A percentile compares a stretch with the other conserved stretches of the same genome.
phyloP scores from a whole-genome alignment of 805 yeast genomes.

The Jamesozyma lodderae region DNA sequence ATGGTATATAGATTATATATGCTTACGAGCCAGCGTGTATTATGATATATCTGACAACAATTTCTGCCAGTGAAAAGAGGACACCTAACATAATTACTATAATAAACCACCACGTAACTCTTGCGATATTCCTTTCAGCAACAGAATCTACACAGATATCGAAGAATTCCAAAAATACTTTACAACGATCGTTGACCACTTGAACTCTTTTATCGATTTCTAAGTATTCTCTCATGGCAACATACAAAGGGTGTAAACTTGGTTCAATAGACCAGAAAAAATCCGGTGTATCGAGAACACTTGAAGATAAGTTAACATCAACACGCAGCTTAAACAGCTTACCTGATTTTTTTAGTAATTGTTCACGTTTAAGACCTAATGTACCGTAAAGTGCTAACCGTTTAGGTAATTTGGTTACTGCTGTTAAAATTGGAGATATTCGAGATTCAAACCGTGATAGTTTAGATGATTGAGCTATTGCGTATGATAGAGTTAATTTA shows the following conservation, averaged over 20 bases:
- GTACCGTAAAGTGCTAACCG: conserved; percentile 84
- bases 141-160: conserved; percentile 90
- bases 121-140: conserved; percentile 84
- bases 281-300: conserved; percentile 89
- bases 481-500: conserved; percentile 88
- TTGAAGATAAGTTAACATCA: conserved; percentile 85
- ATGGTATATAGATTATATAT: too few species aligned
- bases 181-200: conserved; percentile 87
- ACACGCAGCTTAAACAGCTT: conserved; percentile 81
- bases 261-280: conserved; percentile 96
- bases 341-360: conserved; percentile 81
- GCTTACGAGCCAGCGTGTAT: too few species aligned
- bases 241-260: conserved; percentile 83
- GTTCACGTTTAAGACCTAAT: conserved; percentile 75
- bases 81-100: conserved; percentile 71
- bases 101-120: conserved; percentile 86
- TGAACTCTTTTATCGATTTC: conserved; percentile 94
- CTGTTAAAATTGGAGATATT: conserved; percentile 73
- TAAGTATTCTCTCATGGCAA: conserved; percentile 81
- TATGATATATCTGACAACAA: conserved; percentile 48
- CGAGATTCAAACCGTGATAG: conserved; percentile 84
- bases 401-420: conserved; percentile 84
- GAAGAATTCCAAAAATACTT: conserved; percentile 85
- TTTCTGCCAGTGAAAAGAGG: conserved; percentile 65
- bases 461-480: conserved; percentile 93